Evolutionary conservation across 2,329 filamentous ascomycete genomes (phyloP).

Genomic region (Ophiostoma quercus): DNA sequence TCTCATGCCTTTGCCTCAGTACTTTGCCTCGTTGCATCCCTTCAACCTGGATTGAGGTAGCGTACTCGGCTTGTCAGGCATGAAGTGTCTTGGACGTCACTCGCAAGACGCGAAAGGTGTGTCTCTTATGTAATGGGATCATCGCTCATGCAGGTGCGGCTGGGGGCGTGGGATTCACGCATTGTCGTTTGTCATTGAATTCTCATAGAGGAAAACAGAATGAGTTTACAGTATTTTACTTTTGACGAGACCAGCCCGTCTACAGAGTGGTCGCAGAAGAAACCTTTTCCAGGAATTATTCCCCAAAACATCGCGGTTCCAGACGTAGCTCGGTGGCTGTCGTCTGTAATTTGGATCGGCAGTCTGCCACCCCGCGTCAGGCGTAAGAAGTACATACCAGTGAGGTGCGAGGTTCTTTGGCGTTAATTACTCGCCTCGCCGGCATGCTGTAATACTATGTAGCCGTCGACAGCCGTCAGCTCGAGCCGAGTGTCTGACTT

Average conservation of each 20-base stretch:
- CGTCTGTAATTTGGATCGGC: not conserved
- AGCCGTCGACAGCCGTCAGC: not conserved
- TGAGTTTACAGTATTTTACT: too few relatives aligned
- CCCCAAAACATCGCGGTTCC: not conserved
- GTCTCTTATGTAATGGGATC: not conserved
- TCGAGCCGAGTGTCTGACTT: not conserved
- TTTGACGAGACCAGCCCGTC: too few relatives aligned
- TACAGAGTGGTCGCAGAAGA: too few relatives aligned
- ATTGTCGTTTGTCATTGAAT: not conserved
- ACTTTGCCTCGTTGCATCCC: not conserved
- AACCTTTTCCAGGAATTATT: too few relatives aligned
- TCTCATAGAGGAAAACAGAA: too few relatives aligned
- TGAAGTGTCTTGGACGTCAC: not conserved
- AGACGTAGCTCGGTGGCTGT: not conserved
- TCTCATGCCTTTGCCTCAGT: not conserved
- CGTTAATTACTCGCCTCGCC: too few relatives aligned
- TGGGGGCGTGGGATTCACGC: not conserved
- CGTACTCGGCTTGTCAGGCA: not conserved
- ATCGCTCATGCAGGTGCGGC: not conserved
- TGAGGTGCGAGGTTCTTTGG: too few relatives aligned
- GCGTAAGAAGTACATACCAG: too few relatives aligned
- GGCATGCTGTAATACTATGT: not conserved
- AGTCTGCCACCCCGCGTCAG: not conserved
- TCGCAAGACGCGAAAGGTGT: not conserved
- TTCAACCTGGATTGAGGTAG: not conserved